Conservation (phyloP, 2,329 filamentous ascomycete genomes). For the Aspergillus sp. region DNA sequence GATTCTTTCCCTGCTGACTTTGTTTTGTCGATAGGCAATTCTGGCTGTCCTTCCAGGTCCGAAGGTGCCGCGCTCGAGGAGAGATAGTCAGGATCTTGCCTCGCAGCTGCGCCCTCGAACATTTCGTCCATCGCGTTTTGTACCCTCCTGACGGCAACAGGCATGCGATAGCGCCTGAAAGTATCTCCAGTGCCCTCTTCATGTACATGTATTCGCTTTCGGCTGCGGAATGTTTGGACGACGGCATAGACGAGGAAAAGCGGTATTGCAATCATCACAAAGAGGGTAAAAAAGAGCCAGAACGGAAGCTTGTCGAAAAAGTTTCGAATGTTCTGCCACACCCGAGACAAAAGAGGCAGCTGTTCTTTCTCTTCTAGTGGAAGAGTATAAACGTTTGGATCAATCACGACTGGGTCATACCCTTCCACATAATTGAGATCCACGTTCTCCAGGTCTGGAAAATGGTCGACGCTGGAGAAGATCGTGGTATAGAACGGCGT, state of each 20-base stretch:
- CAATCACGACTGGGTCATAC: slow-evolving; percentile 73
- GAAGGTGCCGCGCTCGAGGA: slow-evolving; percentile 47
- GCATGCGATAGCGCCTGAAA: slow-evolving; percentile 70
- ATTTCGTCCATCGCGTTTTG: slow-evolving; percentile 74
- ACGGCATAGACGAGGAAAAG: slow-evolving; percentile 74
- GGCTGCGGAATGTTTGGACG: slow-evolving; percentile 74
- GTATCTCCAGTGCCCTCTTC: slow-evolving; percentile 69
- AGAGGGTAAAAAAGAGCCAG: slow-evolving; percentile 62
- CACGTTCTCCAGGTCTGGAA: slow-evolving; percentile 63
- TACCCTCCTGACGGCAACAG: slow-evolving; percentile 72
- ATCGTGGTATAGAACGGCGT: slow-evolving; percentile 81
- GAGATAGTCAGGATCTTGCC: slow-evolving; percentile 71
- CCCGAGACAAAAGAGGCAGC: slow-evolving; percentile 30
- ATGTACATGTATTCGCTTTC: slow-evolving; percentile 72
- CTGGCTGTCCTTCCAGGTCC: slow-evolving; percentile 14
- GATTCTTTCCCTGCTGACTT: slow-evolving; percentile 1
- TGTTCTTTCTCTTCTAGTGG: slow-evolving; percentile 27
- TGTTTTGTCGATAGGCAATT: not conserved
- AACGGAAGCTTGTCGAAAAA: slow-evolving; percentile 61
- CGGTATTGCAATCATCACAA: slow-evolving; percentile 71
- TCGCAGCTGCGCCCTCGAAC: slow-evolving; percentile 70
- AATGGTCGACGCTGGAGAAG: slow-evolving; percentile 78
- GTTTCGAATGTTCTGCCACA: slow-evolving; percentile 34
- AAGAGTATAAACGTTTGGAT: slow-evolving; percentile 44
- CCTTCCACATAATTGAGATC: slow-evolving; percentile 72